Base-by-base conservation (phyloP, 2,329 filamentous ascomycete genomes). In the Elsinoe necatrix region DNA sequence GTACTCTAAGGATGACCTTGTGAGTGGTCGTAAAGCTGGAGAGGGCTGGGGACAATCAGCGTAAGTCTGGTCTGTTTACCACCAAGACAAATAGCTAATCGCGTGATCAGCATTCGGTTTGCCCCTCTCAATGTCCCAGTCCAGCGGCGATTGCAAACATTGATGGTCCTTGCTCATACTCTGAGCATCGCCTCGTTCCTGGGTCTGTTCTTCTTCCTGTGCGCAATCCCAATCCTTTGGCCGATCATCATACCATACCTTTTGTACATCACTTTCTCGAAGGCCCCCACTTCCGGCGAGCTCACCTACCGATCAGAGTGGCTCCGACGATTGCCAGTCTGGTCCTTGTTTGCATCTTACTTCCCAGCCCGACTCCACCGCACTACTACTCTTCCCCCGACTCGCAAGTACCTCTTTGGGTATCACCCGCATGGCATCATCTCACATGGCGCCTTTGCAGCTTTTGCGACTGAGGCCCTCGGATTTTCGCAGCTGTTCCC, bases 381-480 rank as follows among this genome's bases (percentile, higher is more conserved):
- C 62, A 93, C 89, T 3, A 80, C 86, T 62, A 79, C 85, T 57
- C 80, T 98, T 5, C 81, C 87, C 20, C 80, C 89, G 0, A 89
- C 86, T 1, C 80, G 90, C 61, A 95, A 95, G 72, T 98, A 97
- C 73, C 90, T 98, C 61, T 90, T 98, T 65, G 92, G 92, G 43
- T 97, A 97, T 70, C 93, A 97, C 66, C 93, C 93, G 0, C 93
- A 98, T 68, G 92, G 93, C 21, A 97, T 98, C 70, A 96, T 98
- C 66, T 93, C 87, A 4, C 89, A 96, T 65, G 93, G 92, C n/a
- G 92, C 91, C 0, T 96, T 92, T 74, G 88, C 84, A 4, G 87
- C 91, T 4, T 97, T 97, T 67, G 87, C 80, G 3, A 97, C 92
- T 0, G 91, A 96, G 64, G 89, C 89, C 0, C 78, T 96, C 0